Percentiles rank a stretch among this genome's conserved stretches.
Conservation (phyloP, 148 eudicot genomes). For the Dysphania ambrosioides region DNA sequence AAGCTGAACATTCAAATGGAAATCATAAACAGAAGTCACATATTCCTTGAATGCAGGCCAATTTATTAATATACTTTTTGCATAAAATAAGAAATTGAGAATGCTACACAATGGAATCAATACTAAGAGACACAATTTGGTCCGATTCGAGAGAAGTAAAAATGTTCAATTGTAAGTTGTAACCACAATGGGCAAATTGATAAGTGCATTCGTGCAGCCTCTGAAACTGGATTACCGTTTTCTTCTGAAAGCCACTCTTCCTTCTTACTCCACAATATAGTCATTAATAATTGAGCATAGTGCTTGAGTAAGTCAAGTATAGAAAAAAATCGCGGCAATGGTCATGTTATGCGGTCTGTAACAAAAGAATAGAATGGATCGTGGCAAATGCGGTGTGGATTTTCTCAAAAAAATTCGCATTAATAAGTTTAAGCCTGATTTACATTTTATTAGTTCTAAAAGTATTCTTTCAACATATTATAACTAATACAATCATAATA, state of each 20-base stretch:
- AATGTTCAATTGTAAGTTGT: too few species aligned
- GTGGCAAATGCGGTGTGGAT: too few species aligned
- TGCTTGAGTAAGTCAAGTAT: too few species aligned
- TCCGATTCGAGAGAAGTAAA: neutral
- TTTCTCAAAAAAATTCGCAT: too few species aligned
- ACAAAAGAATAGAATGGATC: too few species aligned
- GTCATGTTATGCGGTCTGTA: too few species aligned
- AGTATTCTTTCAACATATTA: too few species aligned
- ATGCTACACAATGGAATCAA: neutral
- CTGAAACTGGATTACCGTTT: neutral
- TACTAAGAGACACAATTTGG: neutral
- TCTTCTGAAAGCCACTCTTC: neutral
- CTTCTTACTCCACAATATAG: neutral
- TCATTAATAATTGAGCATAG: neutral
- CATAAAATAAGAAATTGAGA: neutral
- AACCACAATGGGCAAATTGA: neutral
- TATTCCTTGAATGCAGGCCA: neutral
- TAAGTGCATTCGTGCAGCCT: neutral
- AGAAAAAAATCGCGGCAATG: too few species aligned
- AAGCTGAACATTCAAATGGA: conserved; percentile 48
- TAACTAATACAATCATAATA: too few species aligned
- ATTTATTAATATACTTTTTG: too few species aligned
- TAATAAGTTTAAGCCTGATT: too few species aligned
- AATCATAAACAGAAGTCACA: neutral
- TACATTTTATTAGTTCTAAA: too few species aligned